These are phyloP conservation scores for Bothriochloa decipiens DNA, from an alignment of 176 grass and related monocot species.

Conservation along the genomic window DNA sequence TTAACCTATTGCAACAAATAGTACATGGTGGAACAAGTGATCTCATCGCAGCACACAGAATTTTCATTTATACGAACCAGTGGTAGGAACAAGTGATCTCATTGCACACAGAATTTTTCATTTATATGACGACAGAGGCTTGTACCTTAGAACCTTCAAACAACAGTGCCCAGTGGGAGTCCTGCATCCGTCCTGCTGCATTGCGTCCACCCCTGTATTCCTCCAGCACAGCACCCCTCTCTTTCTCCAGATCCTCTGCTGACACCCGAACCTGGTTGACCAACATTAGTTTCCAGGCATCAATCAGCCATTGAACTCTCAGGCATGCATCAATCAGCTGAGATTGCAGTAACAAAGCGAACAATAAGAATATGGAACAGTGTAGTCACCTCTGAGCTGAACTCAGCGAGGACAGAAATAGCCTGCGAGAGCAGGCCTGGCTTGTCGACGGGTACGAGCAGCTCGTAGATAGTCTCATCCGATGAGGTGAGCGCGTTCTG, in stretches of 20 bases:
- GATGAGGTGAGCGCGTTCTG: conserved; percentile 98
- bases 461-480: conserved; percentile 98
- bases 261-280: conserved; percentile 77
- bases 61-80: neutral
- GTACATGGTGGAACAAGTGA: neutral
- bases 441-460: conserved; percentile 95
- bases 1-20: neutral
- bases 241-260: conserved; percentile 91
- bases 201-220: conserved; percentile 96
- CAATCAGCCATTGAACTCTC: neutral
- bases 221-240: conserved; percentile 94
- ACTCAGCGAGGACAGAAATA: conserved; percentile 90
- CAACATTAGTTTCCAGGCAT: conserved; percentile 31
- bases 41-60: neutral
- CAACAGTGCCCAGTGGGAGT: conserved; percentile 92
- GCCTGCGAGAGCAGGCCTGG: conserved; percentile 86
- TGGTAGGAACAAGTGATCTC: conserved; percentile 11
- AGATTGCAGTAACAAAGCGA: neutral
- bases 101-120: neutral
- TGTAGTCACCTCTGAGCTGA: conserved; percentile 81
- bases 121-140: conserved; percentile 16
- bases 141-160: conserved; percentile 94
- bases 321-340: neutral
- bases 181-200: conserved; percentile 91
- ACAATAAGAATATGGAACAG: neutral